Conservation (phyloP, 2,329 filamentous ascomycete genomes). For the Nemania sp. region DNA sequence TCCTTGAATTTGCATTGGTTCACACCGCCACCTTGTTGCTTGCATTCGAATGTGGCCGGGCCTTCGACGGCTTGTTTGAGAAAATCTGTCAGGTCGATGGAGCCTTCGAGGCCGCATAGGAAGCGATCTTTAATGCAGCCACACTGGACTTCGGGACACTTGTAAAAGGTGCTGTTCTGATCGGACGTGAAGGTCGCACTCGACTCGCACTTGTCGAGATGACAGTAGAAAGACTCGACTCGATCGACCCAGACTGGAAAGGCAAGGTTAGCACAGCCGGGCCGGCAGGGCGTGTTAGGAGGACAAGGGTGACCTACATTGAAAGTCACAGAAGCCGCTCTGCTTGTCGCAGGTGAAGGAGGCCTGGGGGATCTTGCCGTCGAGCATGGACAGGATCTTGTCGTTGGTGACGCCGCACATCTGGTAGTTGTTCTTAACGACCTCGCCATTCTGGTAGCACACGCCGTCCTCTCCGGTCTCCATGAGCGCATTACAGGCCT, state of each 20-base stretch:
- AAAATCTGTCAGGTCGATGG: constrained; percentile 91
- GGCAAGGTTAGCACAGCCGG: constrained; percentile 12
- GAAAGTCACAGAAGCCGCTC: constrained; percentile 83
- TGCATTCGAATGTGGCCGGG: constrained; percentile 81
- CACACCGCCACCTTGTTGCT: constrained; percentile 63
- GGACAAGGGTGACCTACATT: constrained; percentile 65
- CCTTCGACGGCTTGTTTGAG: constrained; percentile 81
- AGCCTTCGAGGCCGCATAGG: constrained; percentile 89
- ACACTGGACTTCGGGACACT: constrained; percentile 83
- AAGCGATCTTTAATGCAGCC: constrained; percentile 88
- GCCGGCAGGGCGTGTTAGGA: background rate
- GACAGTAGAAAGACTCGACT: constrained; percentile 94
- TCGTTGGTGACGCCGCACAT: constrained; percentile 97
- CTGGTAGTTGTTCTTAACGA: constrained; percentile 94
- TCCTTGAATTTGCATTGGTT: constrained; percentile 84
- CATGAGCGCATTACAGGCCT: constrained; percentile 88
- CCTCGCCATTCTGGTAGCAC: constrained; percentile 88
- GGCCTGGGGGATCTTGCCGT: constrained; percentile 84
- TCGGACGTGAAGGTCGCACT: constrained; percentile 68
- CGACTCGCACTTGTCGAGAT: constrained; percentile 79
- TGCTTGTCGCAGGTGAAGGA: constrained; percentile 89
- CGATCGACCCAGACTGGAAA: constrained; percentile 89
- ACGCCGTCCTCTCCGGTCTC: constrained; percentile 79
- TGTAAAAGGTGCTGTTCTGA: constrained; percentile 82
- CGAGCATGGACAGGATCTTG: constrained; percentile 87